Evolutionary conservation across 306 rosid genomes (phyloP), one percentile per base, ranked within the genome.

Genomic region (Dalbergia cultrata): DNA sequence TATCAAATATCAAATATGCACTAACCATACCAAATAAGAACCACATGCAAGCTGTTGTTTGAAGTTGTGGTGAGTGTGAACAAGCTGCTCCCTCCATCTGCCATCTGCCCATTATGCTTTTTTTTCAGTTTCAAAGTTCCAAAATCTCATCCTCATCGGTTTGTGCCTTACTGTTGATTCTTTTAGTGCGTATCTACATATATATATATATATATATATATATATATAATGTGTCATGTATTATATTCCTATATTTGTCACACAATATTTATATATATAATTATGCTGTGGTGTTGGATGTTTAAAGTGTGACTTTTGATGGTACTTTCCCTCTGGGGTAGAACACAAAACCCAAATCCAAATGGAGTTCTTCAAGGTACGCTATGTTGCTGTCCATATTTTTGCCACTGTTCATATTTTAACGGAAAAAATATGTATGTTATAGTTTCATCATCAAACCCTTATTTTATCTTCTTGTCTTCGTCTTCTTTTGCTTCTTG

Each of bases 251-350:
- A 35, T 56, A 3, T 12, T 56, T n/a, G 21, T 56, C 53, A 54
- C 19, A 72, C 47, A 74, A 21, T 59, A 43, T 31, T 7, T 52
- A 54, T 70, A 31, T 56, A 3, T 52, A 8, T 66, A 17, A 16
- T 19, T 54, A 17, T 18, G 50, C 19, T 34, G 63, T 67, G 31
- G 58, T 64, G 69, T 18, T 67, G 70, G 74, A 76, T 80, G 16
- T 72, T 57, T 6, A 80, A 52, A 72, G 91, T 90, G 88, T 74
- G 87, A 80, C 94, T 88, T 90, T 88, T 85, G 16, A 87, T 87
- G 89, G 90, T 88, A 77, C 90, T 37, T 83, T 71, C 57, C 57
- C 22, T 47, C 54, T 14, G 21, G 50, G 58, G 3, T 35, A n/a
- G 62, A 70, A 43, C 67, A 22, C 63, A 9, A 63, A 62, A 53